Percentiles rank a stretch among this genome's conserved stretches.
These are phyloP conservation scores for Sesbania bispinosa DNA, from an alignment of 306 rosid genomes.

Conservation along the genomic window DNA sequence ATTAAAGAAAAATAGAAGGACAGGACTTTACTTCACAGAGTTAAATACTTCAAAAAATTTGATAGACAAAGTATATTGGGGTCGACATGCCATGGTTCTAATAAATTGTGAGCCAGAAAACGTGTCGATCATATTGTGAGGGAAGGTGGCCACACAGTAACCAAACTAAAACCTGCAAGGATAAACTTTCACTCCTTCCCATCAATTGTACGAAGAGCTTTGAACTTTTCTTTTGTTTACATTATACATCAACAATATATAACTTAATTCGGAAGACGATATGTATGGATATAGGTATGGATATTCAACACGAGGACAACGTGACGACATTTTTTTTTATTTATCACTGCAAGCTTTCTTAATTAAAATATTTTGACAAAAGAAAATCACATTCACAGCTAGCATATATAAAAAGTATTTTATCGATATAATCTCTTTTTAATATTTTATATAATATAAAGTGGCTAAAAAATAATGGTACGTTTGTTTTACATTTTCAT, in stretches of 20 bases:
- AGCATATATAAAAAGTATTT: too few relatives aligned
- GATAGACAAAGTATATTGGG: neutral
- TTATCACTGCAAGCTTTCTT: too few relatives aligned
- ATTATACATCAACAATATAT: neutral
- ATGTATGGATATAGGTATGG: neutral
- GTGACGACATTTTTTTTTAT: neutral
- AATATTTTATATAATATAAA: too few relatives aligned
- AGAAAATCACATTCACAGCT: too few relatives aligned
- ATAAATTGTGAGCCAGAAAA: neutral
- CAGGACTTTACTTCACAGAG: neutral
- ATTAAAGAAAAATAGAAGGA: neutral
- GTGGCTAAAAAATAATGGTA: too few relatives aligned
- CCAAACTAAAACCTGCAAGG: neutral
- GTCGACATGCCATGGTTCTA: slow-evolving; percentile 4
- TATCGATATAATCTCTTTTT: too few relatives aligned
- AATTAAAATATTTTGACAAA: too few relatives aligned
- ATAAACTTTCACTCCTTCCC: neutral
- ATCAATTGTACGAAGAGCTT: neutral
- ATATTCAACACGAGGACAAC: neutral
- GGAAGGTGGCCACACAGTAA: neutral
- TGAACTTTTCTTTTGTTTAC: neutral
- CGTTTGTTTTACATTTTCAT: too few relatives aligned
- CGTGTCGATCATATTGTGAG: slow-evolving; percentile 5
- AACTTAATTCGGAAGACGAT: neutral
- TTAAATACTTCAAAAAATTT: neutral